Evolutionary conservation across 805 yeast genomes (phyloP).

Genomic region (Zygotorulaspora danielsina): DNA sequence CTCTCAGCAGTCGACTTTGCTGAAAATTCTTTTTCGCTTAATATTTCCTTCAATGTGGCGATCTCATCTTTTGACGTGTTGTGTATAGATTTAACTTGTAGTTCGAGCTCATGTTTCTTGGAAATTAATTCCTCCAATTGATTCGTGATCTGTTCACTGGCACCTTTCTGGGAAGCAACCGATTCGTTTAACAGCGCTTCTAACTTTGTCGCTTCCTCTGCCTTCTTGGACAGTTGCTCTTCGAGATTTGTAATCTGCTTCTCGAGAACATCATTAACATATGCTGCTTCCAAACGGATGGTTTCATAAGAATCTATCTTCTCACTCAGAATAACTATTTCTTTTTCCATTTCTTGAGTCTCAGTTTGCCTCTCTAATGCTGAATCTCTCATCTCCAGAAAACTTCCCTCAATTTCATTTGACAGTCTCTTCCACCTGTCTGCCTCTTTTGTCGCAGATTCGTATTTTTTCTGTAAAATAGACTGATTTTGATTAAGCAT

Average conservation of each 20-base stretch:
- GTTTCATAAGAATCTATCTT: constrained; percentile 1
- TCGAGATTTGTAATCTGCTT: constrained; percentile 2
- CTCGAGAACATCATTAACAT: constrained; percentile 2
- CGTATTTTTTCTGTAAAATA: constrained; percentile 28
- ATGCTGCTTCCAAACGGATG: not conserved
- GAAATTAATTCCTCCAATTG: constrained; percentile 12
- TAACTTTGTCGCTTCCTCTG: constrained; percentile 8
- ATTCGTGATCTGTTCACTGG: constrained; percentile 10
- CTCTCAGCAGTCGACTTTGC: not conserved
- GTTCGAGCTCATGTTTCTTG: constrained; percentile 11
- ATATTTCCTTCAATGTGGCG: not conserved
- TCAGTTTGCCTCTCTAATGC: constrained; percentile 5
- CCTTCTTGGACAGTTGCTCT: constrained; percentile 7
- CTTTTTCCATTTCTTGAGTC: constrained; percentile 9
- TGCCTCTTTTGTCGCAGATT: constrained; percentile 17
- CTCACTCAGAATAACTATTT: constrained; percentile 5
- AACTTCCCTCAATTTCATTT: constrained; percentile 8
- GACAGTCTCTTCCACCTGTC: constrained; percentile 11
- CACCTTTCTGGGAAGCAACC: constrained; percentile 8
- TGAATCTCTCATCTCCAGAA: constrained; percentile 6
- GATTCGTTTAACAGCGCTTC: constrained; percentile 9
- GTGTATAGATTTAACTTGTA: constrained; percentile 7
- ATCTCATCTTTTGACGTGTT: constrained; percentile 11
- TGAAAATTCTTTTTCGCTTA: constrained; percentile 3
- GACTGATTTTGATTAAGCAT: constrained; percentile 30